Conservation (phyloP, 345 rosid genomes). For the Eucalyptus erythrocorys region DNA sequence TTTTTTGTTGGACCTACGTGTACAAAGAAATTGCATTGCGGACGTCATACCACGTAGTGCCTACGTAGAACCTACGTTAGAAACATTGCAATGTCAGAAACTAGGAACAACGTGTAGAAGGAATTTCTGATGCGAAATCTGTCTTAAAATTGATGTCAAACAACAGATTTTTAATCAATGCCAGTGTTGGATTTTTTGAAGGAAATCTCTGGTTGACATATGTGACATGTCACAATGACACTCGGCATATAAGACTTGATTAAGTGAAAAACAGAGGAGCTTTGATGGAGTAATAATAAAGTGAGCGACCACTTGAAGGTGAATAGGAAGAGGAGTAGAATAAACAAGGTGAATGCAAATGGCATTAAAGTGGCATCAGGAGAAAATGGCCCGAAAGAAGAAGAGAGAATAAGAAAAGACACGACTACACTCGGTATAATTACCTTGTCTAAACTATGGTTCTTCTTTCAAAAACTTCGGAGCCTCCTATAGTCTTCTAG, state of each 20-base stretch:
- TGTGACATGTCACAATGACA: not conserved
- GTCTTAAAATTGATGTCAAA: too few species aligned
- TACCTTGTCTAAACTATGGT: too few species aligned
- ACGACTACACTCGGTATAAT: too few species aligned
- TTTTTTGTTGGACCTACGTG: not conserved
- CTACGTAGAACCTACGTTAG: too few species aligned
- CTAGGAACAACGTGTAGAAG: not conserved
- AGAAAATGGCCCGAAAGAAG: not conserved
- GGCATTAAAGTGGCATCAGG: not conserved
- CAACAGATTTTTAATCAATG: too few species aligned
- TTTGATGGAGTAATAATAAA: not conserved
- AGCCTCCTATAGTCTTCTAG: not conserved
- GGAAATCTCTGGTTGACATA: too few species aligned
- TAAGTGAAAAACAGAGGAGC: not conserved
- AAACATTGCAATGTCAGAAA: not conserved
- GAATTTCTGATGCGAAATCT: not conserved
- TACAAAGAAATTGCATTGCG: too few species aligned
- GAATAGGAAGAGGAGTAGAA: not conserved
- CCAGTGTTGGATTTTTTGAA: too few species aligned
- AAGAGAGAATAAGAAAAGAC: not conserved
- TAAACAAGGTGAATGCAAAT: not conserved
- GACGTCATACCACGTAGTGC: too few species aligned
- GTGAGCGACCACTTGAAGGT: not conserved
- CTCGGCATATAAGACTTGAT: too few species aligned
- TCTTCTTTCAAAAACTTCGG: not conserved